Evolutionary conservation across 2,329 filamentous ascomycete species (phyloP), one percentile per base, ranked within the genome.

Genomic region (Aspergillus tanneri): DNA sequence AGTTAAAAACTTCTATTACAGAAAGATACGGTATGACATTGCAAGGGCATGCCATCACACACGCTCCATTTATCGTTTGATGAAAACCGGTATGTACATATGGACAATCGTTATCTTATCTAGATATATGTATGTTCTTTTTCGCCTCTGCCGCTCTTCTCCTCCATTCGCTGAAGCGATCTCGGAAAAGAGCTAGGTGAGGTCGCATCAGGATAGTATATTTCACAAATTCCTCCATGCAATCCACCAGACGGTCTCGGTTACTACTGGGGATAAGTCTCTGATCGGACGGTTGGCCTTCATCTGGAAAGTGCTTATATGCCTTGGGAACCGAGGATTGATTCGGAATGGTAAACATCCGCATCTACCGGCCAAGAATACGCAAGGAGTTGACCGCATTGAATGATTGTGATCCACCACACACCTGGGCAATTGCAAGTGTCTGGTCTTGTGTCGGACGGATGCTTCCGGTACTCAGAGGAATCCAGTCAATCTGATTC

Each of bases 401-500:
- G 70, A 87, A 87, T 0, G 77, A 82, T 61, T 86, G 84, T 0
- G 79, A 83, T 0, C 83, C 84, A 12, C 84, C 83, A 43, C 73
- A 80, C 0, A 86, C 82, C 62, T 85, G 81, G 0, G 80, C 79
- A 18, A 86, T 74, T 1, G 78, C 78, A 1, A 87, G 70, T 0
- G 83, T 86, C 0, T 83, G 75, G 25, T 83, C 83, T 67, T 87
- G 83, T 0, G 84, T 86, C 0, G 82, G 84, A 0, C 83, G 79
- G 0, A 87, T 78, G 7, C 79, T 80, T 19, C 83, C 83, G 0
- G 78, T 78, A 2, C 72, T 77, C 0, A 87, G 70, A 0, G 83
- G 83, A 30, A 86, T 83, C 84, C 84, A 86, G 63, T 87, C 84
- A 39, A 86, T 86, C 54, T 86, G 83, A 54, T 84, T 84, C 54